Base-by-base conservation (phyloP, 768 basidiomycete species). In the Porpolomopsis calyptriformis region DNA sequence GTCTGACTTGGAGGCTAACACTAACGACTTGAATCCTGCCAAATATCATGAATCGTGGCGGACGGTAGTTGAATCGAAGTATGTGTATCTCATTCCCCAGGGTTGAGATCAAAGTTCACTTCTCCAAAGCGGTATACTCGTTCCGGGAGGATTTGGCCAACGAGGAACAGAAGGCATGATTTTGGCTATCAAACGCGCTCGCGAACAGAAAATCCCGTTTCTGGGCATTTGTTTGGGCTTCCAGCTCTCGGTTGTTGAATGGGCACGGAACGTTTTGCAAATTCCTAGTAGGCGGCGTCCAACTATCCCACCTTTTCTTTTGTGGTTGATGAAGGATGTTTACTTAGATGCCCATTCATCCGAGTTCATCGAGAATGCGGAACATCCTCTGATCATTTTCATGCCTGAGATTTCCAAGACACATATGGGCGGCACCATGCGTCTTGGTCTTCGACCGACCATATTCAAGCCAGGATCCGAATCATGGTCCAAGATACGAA, bases 361-460 rank as follows among this genome's bases (percentile, higher is more conserved):
- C 24, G 94, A 99, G 63, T 86, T 98, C 54, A 64, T 73, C 33
- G 58, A 75, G 2, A 63, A 76, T 1, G 68, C 81, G 1, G 61
- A 67, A n/a, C 68, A 83, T 52, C 86, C 85, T 0, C 72, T 92
- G 46, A 72, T 97, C 64, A 74, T 98, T 54, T 98, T 93, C 76
- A 99, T 99, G 96, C 96, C 96, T 14, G 96, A 99, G 62, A 88
- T 99, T 55, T 96, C 91, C 9, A 85, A 84, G 60, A 97, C 93
- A 10, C 92, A 98, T 53, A 90, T 98, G 79, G 96, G 96, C 43
- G 96, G 96, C 18, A 99, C 94, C n/a, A 99, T 99, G 96, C 83
- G 96, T 10, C 77, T 97, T n/a, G 96, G 96, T 19, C 72, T 98
- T 34, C 80, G 94, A n/a, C 91, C 94, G 3, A 99, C 94, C 2